phyloP scores from a whole-genome alignment of 1,284 basidiomycete species.

The Sporisorium scitamineum region DNA sequence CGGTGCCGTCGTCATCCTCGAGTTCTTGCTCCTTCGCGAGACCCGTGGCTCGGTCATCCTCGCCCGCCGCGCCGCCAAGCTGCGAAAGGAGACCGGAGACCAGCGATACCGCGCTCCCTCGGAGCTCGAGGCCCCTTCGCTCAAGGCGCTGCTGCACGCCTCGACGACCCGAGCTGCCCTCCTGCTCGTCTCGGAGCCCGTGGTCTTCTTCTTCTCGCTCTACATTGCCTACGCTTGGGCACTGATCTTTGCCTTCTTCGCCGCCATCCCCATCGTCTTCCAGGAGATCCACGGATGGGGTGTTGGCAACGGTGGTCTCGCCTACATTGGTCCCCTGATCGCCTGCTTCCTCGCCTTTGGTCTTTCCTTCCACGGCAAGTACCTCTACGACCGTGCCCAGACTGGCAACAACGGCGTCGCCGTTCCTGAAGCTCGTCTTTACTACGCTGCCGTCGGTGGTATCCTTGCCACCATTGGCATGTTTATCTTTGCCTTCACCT shows the following conservation, averaged over 20 bases:
- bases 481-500: constrained; percentile 61
- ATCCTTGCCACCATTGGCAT: constrained; percentile 54
- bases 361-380: constrained; percentile 58
- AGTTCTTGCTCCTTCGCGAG: constrained; percentile 67
- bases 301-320: constrained; percentile 66
- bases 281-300: constrained; percentile 67
- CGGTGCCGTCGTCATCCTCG: constrained; percentile 63
- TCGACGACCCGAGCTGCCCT: constrained; percentile 65
- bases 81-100: constrained; percentile 67
- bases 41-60: constrained; percentile 69
- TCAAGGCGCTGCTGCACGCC: constrained; percentile 64
- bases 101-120: constrained; percentile 65
- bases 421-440: constrained; percentile 61
- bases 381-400: constrained; percentile 54
- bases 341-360: constrained; percentile 67
- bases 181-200: constrained; percentile 67
- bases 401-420: constrained; percentile 51
- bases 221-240: constrained; percentile 67
- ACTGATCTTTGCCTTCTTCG: constrained; percentile 65
- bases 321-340: constrained; percentile 65
- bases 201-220: constrained; percentile 66
- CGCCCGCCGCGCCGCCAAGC: constrained; percentile 60
- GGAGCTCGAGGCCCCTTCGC: constrained; percentile 67
- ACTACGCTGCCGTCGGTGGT: constrained; percentile 55
- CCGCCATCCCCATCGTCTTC: constrained; percentile 68